These are phyloP conservation scores for Penicillium digitatum DNA, from an alignment of 2,329 filamentous ascomycete species.

Conservation along the genomic window DNA sequence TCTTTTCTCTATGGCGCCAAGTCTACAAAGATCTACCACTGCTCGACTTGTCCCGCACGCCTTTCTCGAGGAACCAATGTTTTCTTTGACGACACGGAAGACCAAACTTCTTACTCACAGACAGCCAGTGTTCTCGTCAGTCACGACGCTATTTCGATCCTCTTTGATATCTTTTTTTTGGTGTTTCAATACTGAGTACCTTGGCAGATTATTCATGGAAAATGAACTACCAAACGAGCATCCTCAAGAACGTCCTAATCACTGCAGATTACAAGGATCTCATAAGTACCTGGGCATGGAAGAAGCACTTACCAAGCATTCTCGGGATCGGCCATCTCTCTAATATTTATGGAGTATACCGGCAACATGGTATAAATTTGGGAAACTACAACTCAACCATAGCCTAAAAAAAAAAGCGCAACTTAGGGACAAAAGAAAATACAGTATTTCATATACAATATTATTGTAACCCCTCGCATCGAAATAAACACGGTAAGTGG, in stretches of 20 bases:
- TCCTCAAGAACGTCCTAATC: neutral
- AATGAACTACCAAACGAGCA: too few relatives aligned
- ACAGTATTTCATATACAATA: neutral
- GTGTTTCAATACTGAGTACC: too few relatives aligned
- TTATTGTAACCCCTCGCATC: neutral
- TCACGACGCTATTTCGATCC: too few relatives aligned
- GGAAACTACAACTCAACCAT: neutral
- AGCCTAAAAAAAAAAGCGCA: neutral
- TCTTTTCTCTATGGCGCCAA: neutral
- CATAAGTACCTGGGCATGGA: neutral
- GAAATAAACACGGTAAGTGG: slow-evolving; percentile 2
- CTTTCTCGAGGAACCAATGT: neutral
- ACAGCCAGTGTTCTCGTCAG: too few relatives aligned
- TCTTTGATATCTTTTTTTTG: too few relatives aligned
- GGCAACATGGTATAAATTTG: neutral
- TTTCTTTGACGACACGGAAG: neutral
- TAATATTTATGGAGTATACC: too few relatives aligned
- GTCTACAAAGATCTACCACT: neutral
- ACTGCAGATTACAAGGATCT: neutral
- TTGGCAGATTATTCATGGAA: too few relatives aligned
- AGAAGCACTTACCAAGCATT: neutral
- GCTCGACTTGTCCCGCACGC: neutral
- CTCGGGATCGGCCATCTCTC: neutral
- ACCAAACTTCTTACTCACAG: too few relatives aligned
- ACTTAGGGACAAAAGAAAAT: neutral